A percentile compares a stretch with the other conserved stretches of the same genome.
Evolutionary conservation across 345 rosid genomes (phyloP).

Genomic region (Rhodamnia argentea): DNA sequence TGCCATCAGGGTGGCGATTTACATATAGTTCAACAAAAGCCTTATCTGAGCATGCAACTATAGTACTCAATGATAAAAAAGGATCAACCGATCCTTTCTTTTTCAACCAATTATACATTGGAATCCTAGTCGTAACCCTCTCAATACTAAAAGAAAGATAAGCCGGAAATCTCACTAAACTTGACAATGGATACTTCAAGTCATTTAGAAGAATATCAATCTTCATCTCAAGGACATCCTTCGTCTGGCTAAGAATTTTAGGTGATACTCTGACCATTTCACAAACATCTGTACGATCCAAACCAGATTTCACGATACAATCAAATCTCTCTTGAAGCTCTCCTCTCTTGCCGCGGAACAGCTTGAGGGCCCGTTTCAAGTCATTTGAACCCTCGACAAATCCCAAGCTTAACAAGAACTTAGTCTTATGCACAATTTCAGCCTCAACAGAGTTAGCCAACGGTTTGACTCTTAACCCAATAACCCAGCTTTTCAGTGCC

Average conservation of each 20-base stretch:
- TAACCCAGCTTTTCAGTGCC: constrained; percentile 31
- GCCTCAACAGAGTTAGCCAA: constrained; percentile 23
- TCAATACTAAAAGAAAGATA: constrained; percentile 30
- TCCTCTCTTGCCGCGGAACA: constrained; percentile 49
- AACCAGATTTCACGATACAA: constrained; percentile 48
- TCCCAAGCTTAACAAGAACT: constrained; percentile 48
- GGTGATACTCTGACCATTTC: constrained; percentile 53
- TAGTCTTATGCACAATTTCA: constrained; percentile 19
- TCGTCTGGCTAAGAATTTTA: constrained; percentile 46
- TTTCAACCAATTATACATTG: constrained; percentile 65
- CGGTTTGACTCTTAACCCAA: constrained; percentile 21
- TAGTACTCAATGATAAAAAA: constrained; percentile 29
- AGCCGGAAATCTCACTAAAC: constrained; percentile 39
- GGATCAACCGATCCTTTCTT: constrained; percentile 24
- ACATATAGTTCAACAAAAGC: constrained; percentile 29
- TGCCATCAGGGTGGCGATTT: constrained; percentile 50
- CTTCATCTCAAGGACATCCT: constrained; percentile 37
- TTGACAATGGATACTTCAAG: constrained; percentile 42
- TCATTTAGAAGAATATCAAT: constrained; percentile 37
- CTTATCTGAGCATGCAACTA: constrained; percentile 33
- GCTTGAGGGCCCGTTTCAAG: constrained; percentile 34
- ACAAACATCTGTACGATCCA: constrained; percentile 40
- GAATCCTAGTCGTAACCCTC: constrained; percentile 44
- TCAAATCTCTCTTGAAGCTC: constrained; percentile 78
- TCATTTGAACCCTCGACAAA: constrained; percentile 27